These are phyloP conservation scores for Eutypella sp. DNA, from an alignment of 2,329 filamentous ascomycete species.

Conservation along the genomic window DNA sequence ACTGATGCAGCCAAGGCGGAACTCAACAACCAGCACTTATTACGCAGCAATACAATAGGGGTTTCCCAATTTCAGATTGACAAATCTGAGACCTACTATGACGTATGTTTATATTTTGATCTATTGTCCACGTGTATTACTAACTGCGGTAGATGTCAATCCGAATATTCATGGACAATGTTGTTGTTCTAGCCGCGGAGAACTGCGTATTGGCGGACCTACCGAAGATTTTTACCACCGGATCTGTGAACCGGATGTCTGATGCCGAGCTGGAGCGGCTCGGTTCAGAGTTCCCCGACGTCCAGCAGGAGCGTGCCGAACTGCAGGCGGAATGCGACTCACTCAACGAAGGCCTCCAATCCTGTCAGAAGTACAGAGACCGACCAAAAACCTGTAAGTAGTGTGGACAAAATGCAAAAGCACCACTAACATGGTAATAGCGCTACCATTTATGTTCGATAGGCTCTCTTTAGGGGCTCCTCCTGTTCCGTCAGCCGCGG, in stretches of 20 bases:
- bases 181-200: constrained; percentile 31
- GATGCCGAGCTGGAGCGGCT: constrained; percentile 17
- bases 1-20: constrained; percentile 13
- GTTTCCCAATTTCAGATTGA: constrained; percentile 37
- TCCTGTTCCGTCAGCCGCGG: too few species aligned
- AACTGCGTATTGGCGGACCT: constrained; percentile 31
- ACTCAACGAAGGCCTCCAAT: constrained; percentile 14
- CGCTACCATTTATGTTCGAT: too few species aligned
- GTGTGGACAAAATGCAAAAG: too few species aligned
- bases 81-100: constrained; percentile 39
- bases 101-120: constrained; percentile 22
- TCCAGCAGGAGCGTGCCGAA: constrained; percentile 15
- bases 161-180: constrained; percentile 30
- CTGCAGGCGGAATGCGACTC: constrained; percentile 12
- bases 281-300: constrained; percentile 21
- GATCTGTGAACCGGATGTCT: constrained; percentile 26
- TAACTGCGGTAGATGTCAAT: constrained; percentile 19
- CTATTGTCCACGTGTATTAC: background rate
- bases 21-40: constrained; percentile 2
- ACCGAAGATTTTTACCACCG: constrained; percentile 27
- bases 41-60: constrained; percentile 26
- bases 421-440: too few species aligned
- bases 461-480: too few species aligned
- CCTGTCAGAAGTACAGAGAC: constrained; percentile 17
- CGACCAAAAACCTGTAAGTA: constrained; percentile 4